These are phyloP conservation scores for Hippophae tibetana DNA, from an alignment of 306 rosid species.

Conservation along the genomic window DNA sequence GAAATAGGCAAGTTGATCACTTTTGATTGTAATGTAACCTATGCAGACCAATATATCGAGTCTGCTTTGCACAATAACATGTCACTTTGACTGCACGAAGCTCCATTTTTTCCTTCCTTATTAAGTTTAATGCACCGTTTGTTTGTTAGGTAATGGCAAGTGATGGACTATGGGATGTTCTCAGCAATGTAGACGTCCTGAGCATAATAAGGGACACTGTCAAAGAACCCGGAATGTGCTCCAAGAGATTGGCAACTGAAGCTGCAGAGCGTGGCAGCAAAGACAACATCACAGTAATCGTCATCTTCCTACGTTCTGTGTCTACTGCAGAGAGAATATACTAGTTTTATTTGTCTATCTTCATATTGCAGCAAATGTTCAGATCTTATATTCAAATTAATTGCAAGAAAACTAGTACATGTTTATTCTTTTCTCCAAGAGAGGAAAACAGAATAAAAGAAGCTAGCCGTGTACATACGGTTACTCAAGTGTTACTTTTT, in stretches of 20 bases:
- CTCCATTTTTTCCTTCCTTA: background rate
- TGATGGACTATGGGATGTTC: slow-evolving; percentile 90
- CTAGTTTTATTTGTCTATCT: slow-evolving; percentile 19
- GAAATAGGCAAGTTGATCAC: no score
- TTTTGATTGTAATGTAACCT: no score
- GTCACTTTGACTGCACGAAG: background rate
- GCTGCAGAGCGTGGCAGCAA: slow-evolving; percentile 86
- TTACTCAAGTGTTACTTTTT: background rate
- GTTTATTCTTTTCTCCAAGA: background rate
- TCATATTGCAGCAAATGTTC: slow-evolving; percentile 1
- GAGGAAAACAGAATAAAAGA: no score
- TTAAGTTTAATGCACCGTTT: background rate
- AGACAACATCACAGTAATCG: slow-evolving; percentile 81
- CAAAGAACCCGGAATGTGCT: slow-evolving; percentile 90
- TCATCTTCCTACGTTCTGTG: slow-evolving; percentile 64
- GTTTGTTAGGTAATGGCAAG: slow-evolving; percentile 73
- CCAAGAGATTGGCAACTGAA: slow-evolving; percentile 84
- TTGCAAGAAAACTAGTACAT: background rate
- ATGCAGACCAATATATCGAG: background rate
- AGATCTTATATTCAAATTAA: background rate
- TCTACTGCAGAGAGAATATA: slow-evolving; percentile 87
- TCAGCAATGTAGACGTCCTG: slow-evolving; percentile 59
- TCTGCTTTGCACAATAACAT: background rate
- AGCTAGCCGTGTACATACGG: background rate
- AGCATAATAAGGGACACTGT: slow-evolving; percentile 66